A percentile compares a stretch with the other conserved stretches of the same genome.
phyloP scores from a whole-genome alignment of 1,284 basidiomycete genomes.

The Pseudozyma hubeiensis region DNA sequence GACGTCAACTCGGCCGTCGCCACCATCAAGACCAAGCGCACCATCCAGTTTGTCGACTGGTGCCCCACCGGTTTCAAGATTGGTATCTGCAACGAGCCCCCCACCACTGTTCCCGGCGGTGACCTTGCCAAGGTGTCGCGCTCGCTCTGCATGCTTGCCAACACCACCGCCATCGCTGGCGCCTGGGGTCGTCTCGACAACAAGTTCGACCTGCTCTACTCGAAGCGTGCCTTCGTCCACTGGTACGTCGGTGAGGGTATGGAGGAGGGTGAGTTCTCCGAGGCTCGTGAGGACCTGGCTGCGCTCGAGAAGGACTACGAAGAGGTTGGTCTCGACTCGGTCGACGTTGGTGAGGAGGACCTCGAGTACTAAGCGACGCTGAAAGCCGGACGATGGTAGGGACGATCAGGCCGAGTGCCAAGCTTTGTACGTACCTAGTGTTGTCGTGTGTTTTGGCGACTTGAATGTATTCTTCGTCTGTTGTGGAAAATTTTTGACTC shows the following conservation, averaged over 20 bases:
- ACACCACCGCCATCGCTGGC: conserved; percentile 91
- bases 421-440: no score
- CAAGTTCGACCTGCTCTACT: conserved; percentile 93
- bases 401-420: no score
- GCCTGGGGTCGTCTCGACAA: conserved; percentile 97
- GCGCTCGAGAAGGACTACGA: conserved; percentile 84
- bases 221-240: conserved; percentile 68
- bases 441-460: no score
- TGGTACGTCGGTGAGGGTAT: conserved; percentile 94
- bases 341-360: conserved; percentile 80
- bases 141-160: conserved; percentile 96
- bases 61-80: conserved; percentile 97
- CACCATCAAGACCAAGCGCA: conserved; percentile 83
- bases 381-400: no score
- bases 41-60: conserved; percentile 94
- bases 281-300: conserved; percentile 95
- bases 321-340: conserved; percentile 85
- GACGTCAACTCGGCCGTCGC: conserved; percentile 93
- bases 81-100: conserved; percentile 95
- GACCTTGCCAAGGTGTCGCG: conserved; percentile 94
- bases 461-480: no score
- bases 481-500: no score
- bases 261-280: conserved; percentile 99
- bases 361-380: conserved; percentile 60
- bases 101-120: conserved; percentile 84